Conservation (phyloP, 257 asterid species). For the Petunia secreta region DNA sequence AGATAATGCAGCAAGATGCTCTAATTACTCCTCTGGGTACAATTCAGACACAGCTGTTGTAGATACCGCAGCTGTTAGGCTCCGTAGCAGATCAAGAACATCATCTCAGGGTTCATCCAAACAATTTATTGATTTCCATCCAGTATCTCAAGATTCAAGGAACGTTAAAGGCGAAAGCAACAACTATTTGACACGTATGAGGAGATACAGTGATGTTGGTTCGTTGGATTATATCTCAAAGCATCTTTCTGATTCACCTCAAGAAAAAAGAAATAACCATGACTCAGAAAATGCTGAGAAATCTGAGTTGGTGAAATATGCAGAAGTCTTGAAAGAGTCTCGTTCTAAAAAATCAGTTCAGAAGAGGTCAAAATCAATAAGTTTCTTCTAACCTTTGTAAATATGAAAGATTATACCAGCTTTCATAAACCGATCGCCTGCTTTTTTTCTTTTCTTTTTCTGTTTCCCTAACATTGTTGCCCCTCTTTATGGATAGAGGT, state of each 20-base stretch:
- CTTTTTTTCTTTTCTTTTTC: not conserved
- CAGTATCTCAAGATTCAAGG: conserved; percentile 36
- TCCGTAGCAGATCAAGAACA: conserved; percentile 37
- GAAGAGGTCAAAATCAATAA: conserved; percentile 56
- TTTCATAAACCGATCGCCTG: not conserved
- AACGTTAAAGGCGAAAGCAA: conserved; percentile 41
- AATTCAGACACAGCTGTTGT: conserved; percentile 28
- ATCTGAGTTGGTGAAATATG: conserved; percentile 70
- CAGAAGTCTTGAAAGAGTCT: conserved; percentile 70
- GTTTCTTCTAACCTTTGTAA: conserved; percentile 37
- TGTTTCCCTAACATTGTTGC: not conserved
- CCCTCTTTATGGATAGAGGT: not conserved
- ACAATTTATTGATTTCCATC: conserved; percentile 39
- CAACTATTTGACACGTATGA: conserved; percentile 28
- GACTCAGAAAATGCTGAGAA: conserved; percentile 43
- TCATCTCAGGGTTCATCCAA: conserved; percentile 51
- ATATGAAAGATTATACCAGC: not conserved
- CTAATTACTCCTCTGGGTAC: conserved; percentile 32
- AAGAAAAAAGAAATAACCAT: conserved; percentile 22
- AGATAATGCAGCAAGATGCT: conserved; percentile 24
- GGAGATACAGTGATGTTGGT: conserved; percentile 18
- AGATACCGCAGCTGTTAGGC: conserved; percentile 35
- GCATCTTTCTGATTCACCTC: not conserved
- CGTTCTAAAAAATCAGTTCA: conserved; percentile 38
- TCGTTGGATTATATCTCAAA: not conserved